Evolutionary conservation across 2,329 filamentous ascomycete species (phyloP).

Genomic region (Acrocalymma vagum): DNA sequence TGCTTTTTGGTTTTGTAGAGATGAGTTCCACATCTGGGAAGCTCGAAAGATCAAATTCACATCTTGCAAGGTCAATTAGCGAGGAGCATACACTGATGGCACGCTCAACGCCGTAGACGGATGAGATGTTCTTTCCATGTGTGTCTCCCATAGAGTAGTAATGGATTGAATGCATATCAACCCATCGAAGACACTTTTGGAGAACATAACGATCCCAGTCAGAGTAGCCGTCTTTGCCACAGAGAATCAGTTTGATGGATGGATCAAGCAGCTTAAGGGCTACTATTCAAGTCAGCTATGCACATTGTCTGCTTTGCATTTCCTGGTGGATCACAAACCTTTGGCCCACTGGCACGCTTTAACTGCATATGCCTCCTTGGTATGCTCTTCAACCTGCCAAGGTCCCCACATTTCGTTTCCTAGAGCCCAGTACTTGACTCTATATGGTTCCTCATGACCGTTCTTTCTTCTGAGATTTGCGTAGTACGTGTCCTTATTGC

Average conservation of each 20-base stretch:
- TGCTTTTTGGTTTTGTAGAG: too few species aligned
- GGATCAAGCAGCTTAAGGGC: constrained; percentile 74
- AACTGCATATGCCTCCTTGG: constrained; percentile 71
- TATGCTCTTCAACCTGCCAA: constrained; percentile 72
- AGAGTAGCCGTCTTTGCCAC: constrained; percentile 72
- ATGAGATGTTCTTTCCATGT: constrained; percentile 62
- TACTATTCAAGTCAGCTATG: too few species aligned
- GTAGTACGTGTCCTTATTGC: constrained; percentile 75
- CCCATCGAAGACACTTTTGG: constrained; percentile 67
- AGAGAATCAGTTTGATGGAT: constrained; percentile 72
- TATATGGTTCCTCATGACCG: constrained; percentile 77
- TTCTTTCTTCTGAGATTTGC: constrained; percentile 78
- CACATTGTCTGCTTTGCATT: too few species aligned
- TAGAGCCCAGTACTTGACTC: constrained; percentile 82
- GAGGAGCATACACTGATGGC: constrained; percentile 44
- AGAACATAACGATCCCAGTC: constrained; percentile 78
- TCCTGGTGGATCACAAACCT: too few species aligned
- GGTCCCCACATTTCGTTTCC: constrained; percentile 76
- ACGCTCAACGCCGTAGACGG: constrained; percentile 81
- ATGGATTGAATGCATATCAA: too few species aligned
- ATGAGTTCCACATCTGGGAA: too few species aligned
- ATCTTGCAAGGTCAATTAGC: constrained; percentile 70
- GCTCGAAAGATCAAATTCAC: constrained; percentile 73
- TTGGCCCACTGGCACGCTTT: constrained; percentile 75
- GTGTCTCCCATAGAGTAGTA: constrained; percentile 56